These are phyloP conservation scores for Pseudogymnoascus sp. DNA, from an alignment of 2,329 filamentous ascomycete genomes.

Conservation along the genomic window DNA sequence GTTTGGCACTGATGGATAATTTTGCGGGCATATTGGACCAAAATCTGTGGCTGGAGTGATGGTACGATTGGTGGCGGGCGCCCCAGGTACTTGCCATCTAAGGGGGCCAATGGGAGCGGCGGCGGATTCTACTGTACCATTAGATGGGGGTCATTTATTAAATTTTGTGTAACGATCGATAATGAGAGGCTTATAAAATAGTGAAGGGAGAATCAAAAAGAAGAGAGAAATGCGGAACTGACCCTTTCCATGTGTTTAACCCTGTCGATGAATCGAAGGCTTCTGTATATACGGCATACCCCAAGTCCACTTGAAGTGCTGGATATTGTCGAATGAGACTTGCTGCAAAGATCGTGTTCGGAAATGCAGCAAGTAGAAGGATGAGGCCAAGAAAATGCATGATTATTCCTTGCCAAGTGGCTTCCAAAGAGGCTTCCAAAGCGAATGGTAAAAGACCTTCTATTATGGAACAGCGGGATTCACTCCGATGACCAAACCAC, in stretches of 20 bases:
- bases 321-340: not conserved
- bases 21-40: not conserved
- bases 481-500: not conserved
- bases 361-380: not conserved
- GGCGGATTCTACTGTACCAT: not conserved
- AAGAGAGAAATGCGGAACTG: slow-evolving; percentile 10
- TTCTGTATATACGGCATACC: slow-evolving; percentile 39
- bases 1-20: not conserved
- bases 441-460: too few species aligned
- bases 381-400: not conserved
- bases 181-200: not conserved
- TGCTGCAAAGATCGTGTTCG: not conserved
- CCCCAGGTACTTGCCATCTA: slow-evolving; percentile 20
- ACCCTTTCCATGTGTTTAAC: slow-evolving; percentile 39
- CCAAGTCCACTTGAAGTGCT: slow-evolving; percentile 32
- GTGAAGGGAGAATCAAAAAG: too few species aligned
- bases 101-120: slow-evolving; percentile 8
- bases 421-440: not conserved
- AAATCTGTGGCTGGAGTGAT: not conserved
- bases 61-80: slow-evolving; percentile 20
- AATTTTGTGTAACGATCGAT: not conserved
- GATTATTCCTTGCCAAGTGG: not conserved
- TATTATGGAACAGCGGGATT: too few species aligned
- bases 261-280: slow-evolving; percentile 29
- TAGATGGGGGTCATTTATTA: slow-evolving; percentile 1